Percentiles rank a stretch among this genome's conserved stretches.
Conservation (phyloP, 108 stramenopile genomes). For the Skeletonema menzelii region DNA sequence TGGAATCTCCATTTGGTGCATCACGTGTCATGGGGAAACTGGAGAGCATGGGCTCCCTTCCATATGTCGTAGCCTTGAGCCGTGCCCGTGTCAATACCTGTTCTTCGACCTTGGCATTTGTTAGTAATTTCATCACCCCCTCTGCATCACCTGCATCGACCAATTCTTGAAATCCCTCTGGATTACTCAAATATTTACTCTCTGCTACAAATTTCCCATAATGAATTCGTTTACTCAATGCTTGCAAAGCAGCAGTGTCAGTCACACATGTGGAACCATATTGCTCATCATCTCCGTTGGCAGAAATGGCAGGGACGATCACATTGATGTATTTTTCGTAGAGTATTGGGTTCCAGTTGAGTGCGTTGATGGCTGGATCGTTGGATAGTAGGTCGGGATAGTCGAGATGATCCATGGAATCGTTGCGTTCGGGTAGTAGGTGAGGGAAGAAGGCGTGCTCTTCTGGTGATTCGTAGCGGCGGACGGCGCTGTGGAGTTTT, state of each 20-base stretch:
- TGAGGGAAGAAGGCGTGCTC: slow-evolving; percentile 96
- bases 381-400: slow-evolving; percentile 80
- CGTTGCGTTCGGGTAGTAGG: slow-evolving; percentile 67
- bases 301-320: slow-evolving; percentile 79
- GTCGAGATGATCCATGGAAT: slow-evolving; percentile 78
- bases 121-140: slow-evolving; percentile 94
- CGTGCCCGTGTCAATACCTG: slow-evolving; percentile 87
- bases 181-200: slow-evolving; percentile 89
- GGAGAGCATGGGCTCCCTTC: slow-evolving; percentile 80
- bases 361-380: slow-evolving; percentile 57
- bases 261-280: slow-evolving; percentile 89
- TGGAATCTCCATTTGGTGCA: slow-evolving; percentile 37
- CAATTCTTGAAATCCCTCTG: slow-evolving; percentile 84
- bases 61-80: slow-evolving; percentile 95
- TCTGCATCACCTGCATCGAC: slow-evolving; percentile 91
- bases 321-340: slow-evolving; percentile 79
- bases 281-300: slow-evolving; percentile 96
- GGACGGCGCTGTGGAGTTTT: slow-evolving; percentile 88
- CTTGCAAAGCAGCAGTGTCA: slow-evolving; percentile 92
- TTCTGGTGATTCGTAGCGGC: slow-evolving; percentile 98
- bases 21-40: slow-evolving; percentile 44
- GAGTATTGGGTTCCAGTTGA: slow-evolving; percentile 91
- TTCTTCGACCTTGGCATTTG: slow-evolving; percentile 94
- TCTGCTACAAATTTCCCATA: slow-evolving; percentile 99
- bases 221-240: slow-evolving; percentile 91